Base-by-base conservation (phyloP, 176 grass and related monocot genomes). In the Eleusine coracana region DNA sequence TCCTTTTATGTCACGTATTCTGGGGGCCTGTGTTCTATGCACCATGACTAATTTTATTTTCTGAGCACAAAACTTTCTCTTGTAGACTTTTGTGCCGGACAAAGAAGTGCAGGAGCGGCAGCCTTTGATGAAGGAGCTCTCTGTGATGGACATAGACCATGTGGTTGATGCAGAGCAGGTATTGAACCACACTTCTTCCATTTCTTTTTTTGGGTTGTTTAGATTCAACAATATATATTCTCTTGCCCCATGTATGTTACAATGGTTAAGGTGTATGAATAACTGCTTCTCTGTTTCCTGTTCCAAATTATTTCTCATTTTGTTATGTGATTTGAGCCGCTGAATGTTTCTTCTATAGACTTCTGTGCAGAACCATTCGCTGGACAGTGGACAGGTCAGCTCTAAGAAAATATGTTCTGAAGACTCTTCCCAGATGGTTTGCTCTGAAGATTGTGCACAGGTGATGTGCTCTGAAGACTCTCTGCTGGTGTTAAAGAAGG, bases 381-480 rank as follows among this genome's bases (percentile, higher is more conserved):
- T 70, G 17, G 65, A 65, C 29, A 65, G 20, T 61, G 81, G 52
- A 25, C 75, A 51, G 18, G 76, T 84, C 55, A 62, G 52, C 64
- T 16, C 18, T 75, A 45, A 52, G 34, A 66, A 64, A 68, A 38
- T 75, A 25, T 69, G 11, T 62, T 80, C 82, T 54, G 54, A 87
- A 82, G 28, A 31, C 16, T 36, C 68, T 66, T 17, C 67, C 65
- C 76, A 85, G 23, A 72, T 76, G 74, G 21, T 76, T 58, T 70
- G 34, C 27, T 58, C 60, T 37, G 7, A 62, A 76, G 28, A 44
- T 72, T 72, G 25, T 56, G 66, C 36, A 18, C 17, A 72, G 66
- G 66, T 17, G 54, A 82, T 76, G 10, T 76, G 44, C 20, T 83
- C 80, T 39, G 68, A 72, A 83, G 58, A 79, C 55, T 72, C 48